Conservation (phyloP, 148 eudicot species). For the Tetragonia tetragonoides region DNA sequence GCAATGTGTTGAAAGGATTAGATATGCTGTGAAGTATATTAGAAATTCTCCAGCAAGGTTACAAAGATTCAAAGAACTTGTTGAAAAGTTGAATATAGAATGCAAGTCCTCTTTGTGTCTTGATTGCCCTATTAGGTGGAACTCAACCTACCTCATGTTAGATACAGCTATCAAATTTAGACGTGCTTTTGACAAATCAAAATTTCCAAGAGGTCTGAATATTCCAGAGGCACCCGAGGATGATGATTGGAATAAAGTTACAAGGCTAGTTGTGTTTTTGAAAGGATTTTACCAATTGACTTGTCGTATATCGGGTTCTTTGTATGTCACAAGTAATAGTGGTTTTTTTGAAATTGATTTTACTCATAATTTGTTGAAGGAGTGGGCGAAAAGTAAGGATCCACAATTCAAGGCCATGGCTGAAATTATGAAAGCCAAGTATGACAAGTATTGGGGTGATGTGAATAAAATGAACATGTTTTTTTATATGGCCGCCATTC, state of each 20-base stretch:
- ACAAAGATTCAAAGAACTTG: not conserved
- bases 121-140: too few relatives aligned
- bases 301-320: not conserved
- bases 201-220: not conserved
- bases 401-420: not conserved
- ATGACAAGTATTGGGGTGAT: not conserved
- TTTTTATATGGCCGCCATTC: too few relatives aligned
- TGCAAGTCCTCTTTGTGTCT: too few relatives aligned
- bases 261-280: not conserved
- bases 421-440: not conserved
- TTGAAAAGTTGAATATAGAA: not conserved
- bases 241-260: not conserved
- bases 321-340: not conserved
- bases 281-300: not conserved
- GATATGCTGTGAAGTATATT: not conserved
- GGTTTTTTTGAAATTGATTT: not conserved
- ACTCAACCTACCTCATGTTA: too few relatives aligned
- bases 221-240: not conserved
- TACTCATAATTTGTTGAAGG: not conserved
- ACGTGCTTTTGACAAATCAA: not conserved
- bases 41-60: constrained; percentile 4
- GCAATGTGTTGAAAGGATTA: not conserved
- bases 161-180: too few relatives aligned
- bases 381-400: not conserved
- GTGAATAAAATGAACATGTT: too few relatives aligned